Base-by-base conservation (phyloP, 2,329 filamentous ascomycete species). In the Aspergillus fischeri region DNA sequence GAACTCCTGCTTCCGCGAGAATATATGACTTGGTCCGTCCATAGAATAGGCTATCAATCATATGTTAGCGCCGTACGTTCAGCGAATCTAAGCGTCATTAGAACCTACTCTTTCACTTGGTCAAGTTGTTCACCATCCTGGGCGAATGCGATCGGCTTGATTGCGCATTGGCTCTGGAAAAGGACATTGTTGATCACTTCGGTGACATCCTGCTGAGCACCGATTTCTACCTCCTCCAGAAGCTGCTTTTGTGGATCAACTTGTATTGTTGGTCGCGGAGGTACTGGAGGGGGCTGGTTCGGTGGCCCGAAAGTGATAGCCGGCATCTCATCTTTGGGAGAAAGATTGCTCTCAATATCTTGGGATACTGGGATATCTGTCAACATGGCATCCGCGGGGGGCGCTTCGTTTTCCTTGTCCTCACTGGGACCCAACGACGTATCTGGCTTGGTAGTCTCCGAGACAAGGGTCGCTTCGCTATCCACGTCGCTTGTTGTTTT, bases 111-210 rank as follows among this genome's bases (percentile, higher is more conserved):
- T 73, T 91, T 91, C 60, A 96, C 85, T 56, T 85, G 81, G 70
- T 97, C 94, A 21, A 86, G 77, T 72, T 97, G 93, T 62, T 95
- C 88, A 3, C 88, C 89, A 48, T 86, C 83, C 6, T 81, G 76
- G 56, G 90, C 85, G 35, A 83, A 78, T 3, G 82, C 83, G n/a
- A 82, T 82, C 5, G 91, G 84, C 56, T 83, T 86, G 68, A 97
- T 92, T 2, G 93, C 92, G 53, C 90, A 92, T 67, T 94, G 90
- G n/a, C 97, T 80, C 52, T 94, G 89, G 68, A 93, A 92, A 57
- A 97, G 85, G 27, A 96, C 90, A 67, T 93, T 94, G 57, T 91
- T 91, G 77, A 97, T 92, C 49, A 97, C 93, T 74, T 99, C 94
- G 11, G 92, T 92, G 4, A 97, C 93, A 74, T 99, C 94, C 75